Conservation (phyloP, 2,329 filamentous ascomycete species). For the Boeremia exigua region DNA sequence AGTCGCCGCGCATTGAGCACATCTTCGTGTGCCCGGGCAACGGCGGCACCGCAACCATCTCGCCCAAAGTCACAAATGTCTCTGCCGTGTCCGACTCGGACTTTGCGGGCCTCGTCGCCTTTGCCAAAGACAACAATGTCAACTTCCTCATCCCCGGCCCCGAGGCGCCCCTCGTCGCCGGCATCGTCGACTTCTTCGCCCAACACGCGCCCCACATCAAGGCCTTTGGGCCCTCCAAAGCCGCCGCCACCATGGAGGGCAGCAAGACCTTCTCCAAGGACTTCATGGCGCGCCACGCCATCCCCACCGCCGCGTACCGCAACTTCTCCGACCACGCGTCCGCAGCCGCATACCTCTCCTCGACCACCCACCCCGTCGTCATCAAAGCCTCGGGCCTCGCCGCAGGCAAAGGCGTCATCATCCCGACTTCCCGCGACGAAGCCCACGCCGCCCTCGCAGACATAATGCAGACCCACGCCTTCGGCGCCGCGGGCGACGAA, state of each 20-base stretch:
- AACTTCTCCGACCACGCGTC: constrained; percentile 82
- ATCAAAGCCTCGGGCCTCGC: constrained; percentile 94
- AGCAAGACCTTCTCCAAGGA: constrained; percentile 98
- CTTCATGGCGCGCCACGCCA: constrained; percentile 90
- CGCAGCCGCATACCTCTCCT: constrained; percentile 72
- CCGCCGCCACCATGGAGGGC: constrained; percentile 89
- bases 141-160: constrained; percentile 90
- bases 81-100: constrained; percentile 72
- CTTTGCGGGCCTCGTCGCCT: constrained; percentile 76
- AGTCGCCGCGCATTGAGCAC: constrained; percentile 77
- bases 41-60: constrained; percentile 70
- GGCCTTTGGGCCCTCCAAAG: constrained; percentile 84
- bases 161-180: constrained; percentile 91
- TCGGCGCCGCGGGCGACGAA: constrained; percentile 84
- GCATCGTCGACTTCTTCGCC: constrained; percentile 83
- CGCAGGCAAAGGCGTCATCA: constrained; percentile 93
- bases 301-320: constrained; percentile 88
- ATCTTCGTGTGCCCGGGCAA: constrained; percentile 79
- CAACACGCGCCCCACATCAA: constrained; percentile 64
- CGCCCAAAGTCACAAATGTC: constrained; percentile 69
- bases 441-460: constrained; percentile 80
- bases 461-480: constrained; percentile 89
- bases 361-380: constrained; percentile 58
- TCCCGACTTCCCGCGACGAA: constrained; percentile 81
- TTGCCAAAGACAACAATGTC: constrained; percentile 74